Evolutionary conservation across 225 moss, liverwort and hornwort species (phyloP), one percentile per base, ranked within the genome.

Genomic region (Pleurozium schreberi): DNA sequence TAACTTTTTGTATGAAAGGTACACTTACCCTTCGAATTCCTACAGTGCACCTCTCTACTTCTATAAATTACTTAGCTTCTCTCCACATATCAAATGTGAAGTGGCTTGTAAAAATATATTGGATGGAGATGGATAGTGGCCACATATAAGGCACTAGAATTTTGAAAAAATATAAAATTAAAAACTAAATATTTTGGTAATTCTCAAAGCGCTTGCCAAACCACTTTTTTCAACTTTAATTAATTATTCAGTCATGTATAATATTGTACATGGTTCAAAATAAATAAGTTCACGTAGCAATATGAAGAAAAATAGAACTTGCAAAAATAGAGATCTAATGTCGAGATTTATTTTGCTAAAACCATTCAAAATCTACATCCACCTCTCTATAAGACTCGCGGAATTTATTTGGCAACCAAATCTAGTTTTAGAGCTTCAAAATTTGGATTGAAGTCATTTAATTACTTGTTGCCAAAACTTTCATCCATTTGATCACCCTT

Each of bases 381-480:
- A 6, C 8, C 42, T 40, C 8, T 8, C 0, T 2, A 1, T 0
- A 4, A 14, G 5, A 69, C 4, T n/a, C 7, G 38, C 14, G 6
- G 36, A 4, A 5, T 25, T 16, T 28, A 28, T 28, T 43, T 45
- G 5, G 10, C 5, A 73, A 30, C 6, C 10, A 74, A 47, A 45
- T 74, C 6, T 28, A 47, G 5, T 15, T 27, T 25, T 26, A 26
- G 26, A 70, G 15, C 30, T 28, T 47, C 1, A 10, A 47, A 47
- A 30, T 47, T 28, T 74, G 18, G 11, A 74, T 3, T 45, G 2
- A 10, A 47, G 11, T 30, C 30, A 74, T 30, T 30, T 11, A 10
- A 30, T 18, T 28, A 30, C 6, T 73, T 28, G 18, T 30, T 73
- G 17, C 26, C 6, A 45, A 30, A 42, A 27, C 0, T 27, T 9